phyloP scores from a whole-genome alignment of 2,329 filamentous ascomycete genomes.

The Hypoxylon sp. region DNA sequence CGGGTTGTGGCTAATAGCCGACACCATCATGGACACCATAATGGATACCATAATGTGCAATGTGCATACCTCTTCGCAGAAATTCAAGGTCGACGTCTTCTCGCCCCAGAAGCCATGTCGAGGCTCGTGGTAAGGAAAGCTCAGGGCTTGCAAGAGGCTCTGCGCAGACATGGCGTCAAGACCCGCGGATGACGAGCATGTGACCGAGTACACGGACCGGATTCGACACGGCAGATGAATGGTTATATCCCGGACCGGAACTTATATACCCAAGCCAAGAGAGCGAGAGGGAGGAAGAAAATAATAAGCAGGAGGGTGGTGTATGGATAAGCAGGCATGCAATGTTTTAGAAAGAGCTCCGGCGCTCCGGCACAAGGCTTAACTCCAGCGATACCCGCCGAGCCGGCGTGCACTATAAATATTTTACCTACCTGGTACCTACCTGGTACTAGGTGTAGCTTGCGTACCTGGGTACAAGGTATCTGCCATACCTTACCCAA shows the following conservation, averaged over 20 bases:
- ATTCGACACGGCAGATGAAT: neutral
- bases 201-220: neutral
- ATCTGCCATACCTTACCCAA: neutral
- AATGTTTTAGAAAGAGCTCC: conserved; percentile 19
- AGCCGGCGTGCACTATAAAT: no score
- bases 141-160: conserved; percentile 31
- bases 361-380: conserved; percentile 22
- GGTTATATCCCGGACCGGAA: neutral
- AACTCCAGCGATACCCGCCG: conserved; percentile 1
- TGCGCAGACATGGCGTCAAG: conserved; percentile 30
- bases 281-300: neutral
- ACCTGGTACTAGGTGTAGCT: no score
- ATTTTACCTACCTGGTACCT: conserved; percentile 5
- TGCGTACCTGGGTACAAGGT: no score
- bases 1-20: no score
- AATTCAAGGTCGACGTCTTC: conserved; percentile 77
- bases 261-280: neutral
- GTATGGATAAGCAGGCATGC: conserved; percentile 11
- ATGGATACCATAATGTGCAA: no score
- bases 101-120: conserved; percentile 69
- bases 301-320: conserved; percentile 4
- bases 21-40: no score
- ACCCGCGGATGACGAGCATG: neutral
- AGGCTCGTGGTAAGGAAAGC: conserved; percentile 45
- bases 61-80: conserved; percentile 75